Base-by-base conservation (phyloP, 2,329 filamentous ascomycete species). In the Pseudocercospora musae region DNA sequence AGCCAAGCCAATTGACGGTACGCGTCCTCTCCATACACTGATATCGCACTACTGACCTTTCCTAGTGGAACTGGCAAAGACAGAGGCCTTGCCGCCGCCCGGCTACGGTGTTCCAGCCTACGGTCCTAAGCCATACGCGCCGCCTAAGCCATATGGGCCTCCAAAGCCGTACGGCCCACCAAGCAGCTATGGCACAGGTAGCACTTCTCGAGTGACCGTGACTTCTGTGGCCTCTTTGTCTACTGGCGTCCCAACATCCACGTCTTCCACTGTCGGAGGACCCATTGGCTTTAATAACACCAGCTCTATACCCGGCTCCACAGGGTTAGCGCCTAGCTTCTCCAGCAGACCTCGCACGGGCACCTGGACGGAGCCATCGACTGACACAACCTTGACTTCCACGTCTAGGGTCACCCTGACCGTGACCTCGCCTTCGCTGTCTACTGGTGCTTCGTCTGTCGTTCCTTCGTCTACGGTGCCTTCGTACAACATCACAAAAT, bases 101-200 rank as follows among this genome's bases (percentile, higher is more conserved):
- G 57, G 52, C 42, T 63, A 63, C 53, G 31, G 23, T 18, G 52
- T 52, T 18, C 57, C 58, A 37, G 49, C 18, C n/a, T 59, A 62
- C 29, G 5, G n/a, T 13, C 61, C 61, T 8, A 31, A 55, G n/a
- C 48, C 33, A 13, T 63, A 59, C 27, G 55, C 55, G 4, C 50
- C 58, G 29, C 58, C 59, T 4, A 33, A 37, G 10, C 27, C 57
- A 46, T 64, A 63, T 18, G 58, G 58, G 15, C 50, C 46, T 27
- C 56, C 62, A 40, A 59, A 37, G 33, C 33, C 33, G 4, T 37
- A 40, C 37, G 13, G 37, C 37, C 15, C 37, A 40, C 37, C 37
- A 6, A 18, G 15, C 37, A 40, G 15, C 60, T 57, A 52, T 31
- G 57, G 54, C 25, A 64, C 58, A 15, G 62, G 55, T 20, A 52